Percentiles rank a stretch among this genome's conserved stretches.
Conservation (phyloP, 148 eudicot genomes). For the Fagopyrum homotropicum region DNA sequence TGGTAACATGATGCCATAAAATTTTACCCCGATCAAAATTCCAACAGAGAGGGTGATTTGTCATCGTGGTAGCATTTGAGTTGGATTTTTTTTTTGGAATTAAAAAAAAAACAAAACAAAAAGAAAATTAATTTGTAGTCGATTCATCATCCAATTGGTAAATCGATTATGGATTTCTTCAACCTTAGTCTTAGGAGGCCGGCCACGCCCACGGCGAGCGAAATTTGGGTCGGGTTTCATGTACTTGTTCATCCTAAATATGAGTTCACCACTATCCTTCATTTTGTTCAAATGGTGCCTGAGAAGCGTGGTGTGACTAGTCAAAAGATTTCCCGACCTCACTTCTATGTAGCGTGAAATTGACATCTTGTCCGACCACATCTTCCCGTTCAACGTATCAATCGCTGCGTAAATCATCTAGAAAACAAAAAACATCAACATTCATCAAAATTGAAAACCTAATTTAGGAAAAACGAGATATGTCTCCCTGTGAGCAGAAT, state of each 20-base stretch:
- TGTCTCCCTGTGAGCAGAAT: background rate
- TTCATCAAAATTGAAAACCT: background rate
- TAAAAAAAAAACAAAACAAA: no score
- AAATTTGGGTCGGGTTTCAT: constrained; percentile 40
- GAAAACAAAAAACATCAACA: constrained; percentile 1
- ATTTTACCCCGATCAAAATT: no score
- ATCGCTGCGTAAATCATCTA: constrained; percentile 39
- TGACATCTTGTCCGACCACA: constrained; percentile 41
- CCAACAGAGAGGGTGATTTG: no score
- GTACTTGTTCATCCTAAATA: constrained; percentile 43
- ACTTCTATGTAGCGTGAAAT: constrained; percentile 38
- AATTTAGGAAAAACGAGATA: background rate
- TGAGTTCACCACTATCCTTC: constrained; percentile 36
- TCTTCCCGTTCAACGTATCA: constrained; percentile 28
- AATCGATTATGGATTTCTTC: background rate
- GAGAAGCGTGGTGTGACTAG: constrained; percentile 35
- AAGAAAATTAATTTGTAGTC: no score
- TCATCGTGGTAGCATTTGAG: no score
- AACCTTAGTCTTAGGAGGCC: constrained; percentile 39
- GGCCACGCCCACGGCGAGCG: constrained; percentile 38
- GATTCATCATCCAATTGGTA: no score
- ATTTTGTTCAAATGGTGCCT: constrained; percentile 36
- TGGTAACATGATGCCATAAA: no score
- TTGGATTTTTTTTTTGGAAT: no score
- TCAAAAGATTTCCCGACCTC: constrained; percentile 29